Evolutionary conservation across 2,329 filamentous ascomycete species (phyloP).

Genomic region (Ophiocordyceps australis): DNA sequence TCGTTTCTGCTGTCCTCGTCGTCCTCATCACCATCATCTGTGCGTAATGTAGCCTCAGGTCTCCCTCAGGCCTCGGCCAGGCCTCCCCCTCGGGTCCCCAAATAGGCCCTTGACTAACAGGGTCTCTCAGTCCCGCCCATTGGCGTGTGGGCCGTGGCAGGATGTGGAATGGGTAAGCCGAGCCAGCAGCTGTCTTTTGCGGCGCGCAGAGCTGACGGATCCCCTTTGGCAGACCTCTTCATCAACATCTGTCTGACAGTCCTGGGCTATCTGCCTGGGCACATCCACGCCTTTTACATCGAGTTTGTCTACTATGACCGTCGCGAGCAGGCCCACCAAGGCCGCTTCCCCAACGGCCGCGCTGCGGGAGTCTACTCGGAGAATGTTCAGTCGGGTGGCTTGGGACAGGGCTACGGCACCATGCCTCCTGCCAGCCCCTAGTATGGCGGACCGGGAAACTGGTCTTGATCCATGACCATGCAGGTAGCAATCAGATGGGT

Average conservation of each 20-base stretch:
- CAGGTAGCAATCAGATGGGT: too few relatives aligned
- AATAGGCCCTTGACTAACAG: too few relatives aligned
- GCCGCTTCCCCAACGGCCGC: conserved; percentile 29
- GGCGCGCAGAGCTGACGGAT: too few relatives aligned
- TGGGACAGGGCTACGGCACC: conserved; percentile 43
- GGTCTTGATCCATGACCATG: neutral
- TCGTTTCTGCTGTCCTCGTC: conserved; percentile 26
- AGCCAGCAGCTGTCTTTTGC: too few relatives aligned
- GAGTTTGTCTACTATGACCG: conserved; percentile 73
- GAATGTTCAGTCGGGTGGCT: conserved; percentile 54
- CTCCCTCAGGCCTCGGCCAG: too few relatives aligned
- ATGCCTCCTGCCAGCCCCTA: conserved; percentile 15
- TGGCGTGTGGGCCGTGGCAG: conserved; percentile 44
- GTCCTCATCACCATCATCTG: conserved; percentile 33
- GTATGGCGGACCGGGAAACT: neutral
- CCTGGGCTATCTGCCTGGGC: conserved; percentile 57
- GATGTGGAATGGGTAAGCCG: conserved; percentile 41
- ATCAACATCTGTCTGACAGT: conserved; percentile 51
- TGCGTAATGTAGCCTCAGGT: too few relatives aligned
- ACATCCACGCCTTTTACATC: conserved; percentile 66
- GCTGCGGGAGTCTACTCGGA: conserved; percentile 58
- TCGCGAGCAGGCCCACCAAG: conserved; percentile 40
- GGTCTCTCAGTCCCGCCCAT: conserved; percentile 52
- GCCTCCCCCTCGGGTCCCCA: too few relatives aligned
- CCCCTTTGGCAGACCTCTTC: conserved; percentile 29